These are phyloP conservation scores for Daedaleopsis nitida DNA, from an alignment of 768 basidiomycete species.

Conservation along the genomic window DNA sequence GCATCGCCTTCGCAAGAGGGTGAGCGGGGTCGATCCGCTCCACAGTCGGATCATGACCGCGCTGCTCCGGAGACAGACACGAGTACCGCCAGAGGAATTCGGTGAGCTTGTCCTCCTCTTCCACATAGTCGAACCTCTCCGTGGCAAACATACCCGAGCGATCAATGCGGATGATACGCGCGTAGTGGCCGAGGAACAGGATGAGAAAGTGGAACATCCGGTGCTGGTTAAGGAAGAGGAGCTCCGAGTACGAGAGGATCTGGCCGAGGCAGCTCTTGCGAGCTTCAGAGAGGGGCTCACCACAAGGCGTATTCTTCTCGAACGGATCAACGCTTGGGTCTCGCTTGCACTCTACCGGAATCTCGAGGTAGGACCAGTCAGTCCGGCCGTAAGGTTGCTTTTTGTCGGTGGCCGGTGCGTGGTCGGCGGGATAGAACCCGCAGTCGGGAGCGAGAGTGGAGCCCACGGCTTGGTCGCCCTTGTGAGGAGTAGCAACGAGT, in stretches of 20 bases:
- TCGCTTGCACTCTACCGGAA: background rate
- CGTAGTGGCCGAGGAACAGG: background rate
- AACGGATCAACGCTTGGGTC: background rate
- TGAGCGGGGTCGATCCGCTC: background rate
- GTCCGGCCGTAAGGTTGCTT: background rate
- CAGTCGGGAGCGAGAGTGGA: background rate
- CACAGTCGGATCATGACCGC: constrained; percentile 4
- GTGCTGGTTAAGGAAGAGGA: constrained; percentile 1
- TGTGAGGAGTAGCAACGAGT: background rate
- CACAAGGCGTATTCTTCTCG: background rate
- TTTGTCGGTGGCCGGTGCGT: background rate
- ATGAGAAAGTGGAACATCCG: constrained; percentile 1
- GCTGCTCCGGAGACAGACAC: background rate
- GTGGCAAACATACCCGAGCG: background rate
- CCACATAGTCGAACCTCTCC: background rate
- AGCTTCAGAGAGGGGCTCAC: background rate
- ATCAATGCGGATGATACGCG: background rate
- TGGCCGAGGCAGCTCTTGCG: background rate
- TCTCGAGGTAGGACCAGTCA: background rate
- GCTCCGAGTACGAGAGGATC: background rate
- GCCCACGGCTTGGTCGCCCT: background rate
- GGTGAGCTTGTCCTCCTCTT: background rate
- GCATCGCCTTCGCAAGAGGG: background rate
- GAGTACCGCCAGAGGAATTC: constrained; percentile 3
- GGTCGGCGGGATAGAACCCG: background rate